Evolutionary conservation across 768 basidiomycete genomes (phyloP).

Genomic region (Boletus reticulatus): DNA sequence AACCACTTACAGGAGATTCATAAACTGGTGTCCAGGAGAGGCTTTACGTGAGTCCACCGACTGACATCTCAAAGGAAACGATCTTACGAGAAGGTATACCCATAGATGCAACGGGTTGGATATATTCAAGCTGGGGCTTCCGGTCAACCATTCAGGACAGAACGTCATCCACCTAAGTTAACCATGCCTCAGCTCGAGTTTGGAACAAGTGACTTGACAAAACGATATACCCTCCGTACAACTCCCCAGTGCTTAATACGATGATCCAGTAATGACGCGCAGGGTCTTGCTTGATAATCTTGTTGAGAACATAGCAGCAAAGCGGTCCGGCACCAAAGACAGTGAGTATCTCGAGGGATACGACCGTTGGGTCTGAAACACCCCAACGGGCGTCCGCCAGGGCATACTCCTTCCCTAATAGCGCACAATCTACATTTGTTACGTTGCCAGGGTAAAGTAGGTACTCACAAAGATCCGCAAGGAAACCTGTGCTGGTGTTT

Average conservation of each 20-base stretch:
- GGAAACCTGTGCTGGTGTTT: constrained; percentile 61
- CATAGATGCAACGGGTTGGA: constrained; percentile 71
- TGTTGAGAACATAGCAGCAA: constrained; percentile 68
- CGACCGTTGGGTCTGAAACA: constrained; percentile 69
- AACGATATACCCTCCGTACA: constrained; percentile 68
- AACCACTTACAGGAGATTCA: constrained; percentile 69
- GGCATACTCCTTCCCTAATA: constrained; percentile 76
- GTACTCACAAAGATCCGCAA: constrained; percentile 72
- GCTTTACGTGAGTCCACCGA: background rate
- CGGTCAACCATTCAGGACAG: constrained; percentile 81
- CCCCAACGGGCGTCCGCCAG: constrained; percentile 84
- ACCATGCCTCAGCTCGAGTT: background rate
- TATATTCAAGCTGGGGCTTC: constrained; percentile 67
- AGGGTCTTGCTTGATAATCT: constrained; percentile 62
- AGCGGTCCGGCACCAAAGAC: constrained; percentile 73
- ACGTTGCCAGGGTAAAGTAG: background rate
- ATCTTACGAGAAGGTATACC: constrained; percentile 76
- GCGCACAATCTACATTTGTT: background rate
- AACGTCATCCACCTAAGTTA: constrained; percentile 78
- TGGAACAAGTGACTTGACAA: background rate
- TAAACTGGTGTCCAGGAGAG: constrained; percentile 48
- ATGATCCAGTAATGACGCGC: constrained; percentile 68
- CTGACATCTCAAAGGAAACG: background rate
- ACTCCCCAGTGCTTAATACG: constrained; percentile 69
- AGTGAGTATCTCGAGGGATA: constrained; percentile 81